A percentile compares a stretch with the other conserved stretches of the same genome.
These are phyloP conservation scores for Paraphaeosphaeria sporulosa DNA, from an alignment of 2,329 filamentous ascomycete species.

Conservation along the genomic window DNA sequence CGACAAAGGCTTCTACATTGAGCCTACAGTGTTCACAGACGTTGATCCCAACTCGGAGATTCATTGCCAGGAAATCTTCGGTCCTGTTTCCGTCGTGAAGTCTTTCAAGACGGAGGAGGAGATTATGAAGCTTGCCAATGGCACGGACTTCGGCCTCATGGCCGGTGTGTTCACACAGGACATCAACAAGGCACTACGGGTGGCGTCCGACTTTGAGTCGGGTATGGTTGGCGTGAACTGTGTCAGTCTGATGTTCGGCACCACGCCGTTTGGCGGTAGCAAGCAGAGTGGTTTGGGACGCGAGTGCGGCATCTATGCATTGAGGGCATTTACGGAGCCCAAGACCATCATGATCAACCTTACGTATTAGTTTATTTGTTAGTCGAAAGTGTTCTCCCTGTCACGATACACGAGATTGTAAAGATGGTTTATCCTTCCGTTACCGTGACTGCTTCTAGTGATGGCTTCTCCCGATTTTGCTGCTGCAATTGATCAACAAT, in stretches of 20 bases:
- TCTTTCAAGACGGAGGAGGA: slow-evolving; percentile 51
- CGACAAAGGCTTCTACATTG: slow-evolving; percentile 43
- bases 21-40: slow-evolving; percentile 46
- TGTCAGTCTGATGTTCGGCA: slow-evolving; percentile 46
- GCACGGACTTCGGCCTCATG: slow-evolving; percentile 50
- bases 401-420: background rate
- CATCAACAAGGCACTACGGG: slow-evolving; percentile 45
- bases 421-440: background rate
- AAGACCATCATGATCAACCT: slow-evolving; percentile 60
- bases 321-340: slow-evolving; percentile 58
- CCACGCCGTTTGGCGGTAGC: slow-evolving; percentile 58
- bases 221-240: slow-evolving; percentile 48
- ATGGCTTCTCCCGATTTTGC: background rate
- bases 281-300: slow-evolving; percentile 61
- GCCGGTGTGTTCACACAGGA: slow-evolving; percentile 51
- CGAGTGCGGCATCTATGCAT: slow-evolving; percentile 58
- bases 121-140: slow-evolving; percentile 47
- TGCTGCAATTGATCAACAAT: background rate
- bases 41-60: slow-evolving; percentile 44
- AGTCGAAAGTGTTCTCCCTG: background rate
- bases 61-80: slow-evolving; percentile 50
- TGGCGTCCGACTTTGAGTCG: slow-evolving; percentile 43
- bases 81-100: slow-evolving; percentile 45
- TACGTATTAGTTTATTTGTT: slow-evolving; percentile 31
- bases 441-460: background rate